A percentile compares a stretch with the other conserved stretches of the same genome.
Conservation (phyloP, 441 rosid species). For the Corymbia citriodora region DNA sequence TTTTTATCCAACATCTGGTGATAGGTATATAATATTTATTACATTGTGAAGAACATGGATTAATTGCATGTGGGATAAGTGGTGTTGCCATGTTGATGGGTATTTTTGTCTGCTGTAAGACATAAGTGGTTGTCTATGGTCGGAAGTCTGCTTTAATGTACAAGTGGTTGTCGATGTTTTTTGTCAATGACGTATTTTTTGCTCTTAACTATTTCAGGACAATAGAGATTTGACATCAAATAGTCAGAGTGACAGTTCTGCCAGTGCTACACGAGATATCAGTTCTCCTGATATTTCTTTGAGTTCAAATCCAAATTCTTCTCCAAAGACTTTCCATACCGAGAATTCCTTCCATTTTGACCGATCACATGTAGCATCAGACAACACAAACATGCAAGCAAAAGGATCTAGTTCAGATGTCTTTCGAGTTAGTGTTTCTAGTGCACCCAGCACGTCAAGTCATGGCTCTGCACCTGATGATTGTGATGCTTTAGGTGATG, state of each 20-base stretch:
- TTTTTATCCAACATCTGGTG: neutral
- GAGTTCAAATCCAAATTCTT: constrained; percentile 38
- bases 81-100: neutral
- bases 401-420: constrained; percentile 82
- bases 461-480: constrained; percentile 96
- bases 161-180: neutral
- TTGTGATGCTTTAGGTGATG: constrained; percentile 92
- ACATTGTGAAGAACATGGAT: neutral
- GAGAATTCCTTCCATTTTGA: constrained; percentile 67
- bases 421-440: constrained; percentile 94
- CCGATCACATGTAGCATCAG: constrained; percentile 83
- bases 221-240: constrained; percentile 73
- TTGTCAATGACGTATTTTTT: constrained; percentile 7
- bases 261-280: constrained; percentile 55
- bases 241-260: constrained; percentile 83
- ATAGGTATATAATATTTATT: neutral
- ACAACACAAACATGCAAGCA: constrained; percentile 72
- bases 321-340: constrained; percentile 44
- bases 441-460: constrained; percentile 91
- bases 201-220: constrained; percentile 50
- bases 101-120: neutral
- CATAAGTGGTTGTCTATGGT: neutral
- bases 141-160: neutral
- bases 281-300: constrained; percentile 62
- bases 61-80: neutral